A percentile compares a stretch with the other conserved stretches of the same genome.
Conservation (phyloP, 345 rosid genomes). For the Eutrema japonicum region DNA sequence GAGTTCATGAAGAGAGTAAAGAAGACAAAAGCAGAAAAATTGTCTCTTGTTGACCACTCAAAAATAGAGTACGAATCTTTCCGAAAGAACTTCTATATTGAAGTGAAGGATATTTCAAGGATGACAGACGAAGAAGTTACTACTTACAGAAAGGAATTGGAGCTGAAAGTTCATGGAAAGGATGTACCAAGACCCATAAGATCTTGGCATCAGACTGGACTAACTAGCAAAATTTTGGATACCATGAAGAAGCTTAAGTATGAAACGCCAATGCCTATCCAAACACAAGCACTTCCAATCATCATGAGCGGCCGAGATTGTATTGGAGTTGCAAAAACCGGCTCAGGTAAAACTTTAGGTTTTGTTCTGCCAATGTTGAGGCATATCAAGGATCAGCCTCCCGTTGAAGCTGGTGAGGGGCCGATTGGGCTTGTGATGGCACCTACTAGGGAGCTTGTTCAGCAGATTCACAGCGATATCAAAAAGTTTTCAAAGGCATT, state of each 20-base stretch:
- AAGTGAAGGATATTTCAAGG: conserved; percentile 83
- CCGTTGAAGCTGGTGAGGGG: conserved; percentile 93
- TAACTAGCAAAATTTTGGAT: conserved; percentile 82
- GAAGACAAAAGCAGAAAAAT: conserved; percentile 94
- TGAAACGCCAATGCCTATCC: conserved; percentile 97
- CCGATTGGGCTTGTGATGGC: conserved; percentile 98
- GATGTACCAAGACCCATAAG: conserved; percentile 89
- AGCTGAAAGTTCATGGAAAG: conserved; percentile 92
- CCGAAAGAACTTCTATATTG: conserved; percentile 85
- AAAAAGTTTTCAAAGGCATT: conserved; percentile 75
- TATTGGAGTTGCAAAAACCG: conserved; percentile 96
- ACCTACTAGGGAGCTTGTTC: conserved; percentile 98
- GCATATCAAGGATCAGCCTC: conserved; percentile 98
- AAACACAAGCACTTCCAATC: conserved; percentile 90
- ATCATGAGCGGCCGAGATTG: conserved; percentile 99
- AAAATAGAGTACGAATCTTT: conserved; percentile 84
- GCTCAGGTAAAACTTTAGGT: conserved; percentile 96
- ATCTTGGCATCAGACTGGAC: conserved; percentile 97
- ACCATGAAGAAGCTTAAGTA: conserved; percentile 80
- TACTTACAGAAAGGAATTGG: conserved; percentile 79
- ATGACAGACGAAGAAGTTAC: conserved; percentile 85
- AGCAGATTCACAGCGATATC: conserved; percentile 94
- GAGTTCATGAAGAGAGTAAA: conserved; percentile 99
- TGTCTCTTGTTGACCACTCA: conserved; percentile 89
- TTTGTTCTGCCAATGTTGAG: conserved; percentile 98